Base-by-base conservation (phyloP, 2,329 filamentous ascomycete species). In the Ceratocystis alfenasii region DNA sequence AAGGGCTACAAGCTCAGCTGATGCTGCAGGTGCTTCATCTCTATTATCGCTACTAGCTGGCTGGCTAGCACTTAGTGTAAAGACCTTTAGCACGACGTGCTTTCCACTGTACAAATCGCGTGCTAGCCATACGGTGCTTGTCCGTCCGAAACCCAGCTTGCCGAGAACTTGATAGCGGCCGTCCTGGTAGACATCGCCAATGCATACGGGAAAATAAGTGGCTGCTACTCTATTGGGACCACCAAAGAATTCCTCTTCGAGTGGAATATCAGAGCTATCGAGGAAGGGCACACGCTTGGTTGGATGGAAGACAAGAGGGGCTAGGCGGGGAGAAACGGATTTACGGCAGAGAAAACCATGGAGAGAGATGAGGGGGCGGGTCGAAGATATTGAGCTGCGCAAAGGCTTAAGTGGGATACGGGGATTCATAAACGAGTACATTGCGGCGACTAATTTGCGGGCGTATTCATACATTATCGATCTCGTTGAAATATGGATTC, bases 121-220 rank as follows among this genome's bases (percentile, higher is more conserved):
- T 10, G 33, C 33, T 1, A 62, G 60, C 60, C 60, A 62, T 6
- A 62, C 60, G 20, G 60, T 62, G 60, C 60, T 62, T 20, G 60
- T 62, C 41, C 60, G 60, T 10, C 60, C 60, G 41, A 62, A 62
- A 20, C 60, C 60, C 20, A 62, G 60, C 60, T 62, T 62, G 41
- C 60, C 60, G 17, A 62, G 25, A 3, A 62, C 10, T 28, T 62
- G 60, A 25, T 30, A 62, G 44, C 60, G 60, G 22, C 20, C 41
- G 10, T 5, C 22, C 2, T 28, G 36, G 41, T 28, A 28, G 8
- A 45, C 6, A n/a, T n/a, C 60, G 41, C 60, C 60, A 20, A 62
- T 62, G 60, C 25, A 22, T 7, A 62, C 44, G 44, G 60, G 60
- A 41, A 62, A 62, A 44, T 62, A 62, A 25, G 30, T 17, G 22